Evolutionary conservation across 164 flowering plant species (phyloP), one percentile per base, ranked within the genome.

Genomic region (Buxus sempervirens): DNA sequence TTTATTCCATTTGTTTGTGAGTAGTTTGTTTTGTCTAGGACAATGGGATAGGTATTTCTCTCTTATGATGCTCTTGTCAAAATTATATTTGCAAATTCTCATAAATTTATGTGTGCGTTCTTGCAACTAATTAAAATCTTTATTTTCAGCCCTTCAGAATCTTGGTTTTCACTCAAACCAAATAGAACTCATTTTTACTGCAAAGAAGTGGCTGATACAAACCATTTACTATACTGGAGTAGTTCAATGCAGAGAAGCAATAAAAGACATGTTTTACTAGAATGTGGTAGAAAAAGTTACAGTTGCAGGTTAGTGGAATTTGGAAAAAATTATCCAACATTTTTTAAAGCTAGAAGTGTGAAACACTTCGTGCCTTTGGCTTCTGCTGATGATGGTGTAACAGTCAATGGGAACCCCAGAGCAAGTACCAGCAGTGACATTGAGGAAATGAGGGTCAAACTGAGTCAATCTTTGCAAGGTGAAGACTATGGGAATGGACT

Each of bases 301-400:
- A 70, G 66, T 53, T 58, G 64, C 61, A 72, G 61, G 25, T 63
- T 65, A 59, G 28, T 80, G 64, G 79, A 75, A 51, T 71, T 54
- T 63, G 70, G 75, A 66, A 77, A 75, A 69, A 60, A 62, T 14
- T 28, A 20, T 67, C 42, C 73, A 53, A 38, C 12, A 36, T 74
- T 69, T 66, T 65, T 61, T 58, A 86, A 78, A 73, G 63, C 82
- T 19, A 83, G 83, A 69, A 84, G 83, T 67, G 62, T 56, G 45
- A 66, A 76, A 9, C 63, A 48, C 45, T 60, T 76, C 45, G 16
- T 69, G 59, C 79, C 76, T 18, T 74, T 64, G 72, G 89, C 94
- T 61, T 81, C 97, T 59, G 64, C 90, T 63, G 96, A 95, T 72
- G 99, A 95, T 76, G 90, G 91, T 66, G 84, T 89, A 24, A 76